Percentiles rank a stretch among this genome's conserved stretches.
Conservation (phyloP, 2,329 filamentous ascomycete genomes). For the Chrysosporium keratinophilum region DNA sequence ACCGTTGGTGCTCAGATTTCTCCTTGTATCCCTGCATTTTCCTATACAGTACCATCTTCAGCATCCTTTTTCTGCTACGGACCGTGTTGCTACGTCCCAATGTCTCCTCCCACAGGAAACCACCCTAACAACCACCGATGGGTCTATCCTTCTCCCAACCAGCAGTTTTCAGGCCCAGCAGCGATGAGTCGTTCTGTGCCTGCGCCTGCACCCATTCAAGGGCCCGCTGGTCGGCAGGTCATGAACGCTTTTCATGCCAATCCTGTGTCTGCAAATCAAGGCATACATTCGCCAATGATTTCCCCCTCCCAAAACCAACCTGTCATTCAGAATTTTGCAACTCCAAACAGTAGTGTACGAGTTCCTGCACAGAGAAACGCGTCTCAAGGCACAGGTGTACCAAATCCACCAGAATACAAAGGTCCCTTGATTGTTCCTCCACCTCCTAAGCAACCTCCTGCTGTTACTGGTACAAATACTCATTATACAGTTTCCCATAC, state of each 20-base stretch:
- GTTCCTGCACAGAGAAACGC: background rate
- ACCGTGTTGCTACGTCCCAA: background rate
- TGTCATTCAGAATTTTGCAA: background rate
- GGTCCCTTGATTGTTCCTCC: constrained; percentile 15
- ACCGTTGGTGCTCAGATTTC: background rate
- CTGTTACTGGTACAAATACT: background rate
- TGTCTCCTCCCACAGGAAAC: background rate
- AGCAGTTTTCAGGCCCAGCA: background rate
- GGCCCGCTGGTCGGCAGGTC: background rate
- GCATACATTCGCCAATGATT: background rate
- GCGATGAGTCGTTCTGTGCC: background rate
- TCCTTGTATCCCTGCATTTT: constrained; percentile 1
- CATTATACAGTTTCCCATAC: background rate
- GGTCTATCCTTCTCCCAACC: constrained; percentile 1
- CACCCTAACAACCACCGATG: background rate
- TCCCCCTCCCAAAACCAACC: background rate
- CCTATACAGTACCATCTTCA: background rate
- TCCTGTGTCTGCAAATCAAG: background rate
- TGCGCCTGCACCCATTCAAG: background rate
- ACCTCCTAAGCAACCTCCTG: background rate
- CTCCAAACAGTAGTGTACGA: background rate
- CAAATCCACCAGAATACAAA: constrained; percentile 11
- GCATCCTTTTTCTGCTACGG: background rate
- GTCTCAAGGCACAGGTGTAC: background rate
- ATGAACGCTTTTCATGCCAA: background rate